Evolutionary conservation across 169 alveolate species (phyloP).

Genomic region (Plasmodium cynomolgi): DNA sequence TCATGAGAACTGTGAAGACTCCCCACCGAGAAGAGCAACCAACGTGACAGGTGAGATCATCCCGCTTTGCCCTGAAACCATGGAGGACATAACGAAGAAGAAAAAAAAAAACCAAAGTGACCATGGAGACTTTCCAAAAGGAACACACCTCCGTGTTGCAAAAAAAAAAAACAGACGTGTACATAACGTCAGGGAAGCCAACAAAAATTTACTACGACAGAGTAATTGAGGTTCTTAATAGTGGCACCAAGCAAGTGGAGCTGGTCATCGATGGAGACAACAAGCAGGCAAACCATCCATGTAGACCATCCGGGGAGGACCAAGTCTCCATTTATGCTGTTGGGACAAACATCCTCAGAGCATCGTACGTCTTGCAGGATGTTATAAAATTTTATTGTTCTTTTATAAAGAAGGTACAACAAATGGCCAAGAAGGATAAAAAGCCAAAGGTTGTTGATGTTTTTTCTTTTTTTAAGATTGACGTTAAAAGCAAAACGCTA

Average conservation of each 20-base stretch:
- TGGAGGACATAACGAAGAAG: not conserved
- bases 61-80: not conserved
- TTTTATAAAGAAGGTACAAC: constrained; percentile 11
- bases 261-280: constrained; percentile 37
- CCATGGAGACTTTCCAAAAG: constrained; percentile 39
- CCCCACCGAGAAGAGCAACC: not conserved
- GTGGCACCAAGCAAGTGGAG: constrained; percentile 1
- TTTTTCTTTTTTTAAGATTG: not conserved
- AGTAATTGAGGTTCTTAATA: constrained; percentile 20
- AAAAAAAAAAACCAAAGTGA: constrained; percentile 5
- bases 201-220: constrained; percentile 14
- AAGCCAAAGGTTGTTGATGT: not conserved
- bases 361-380: constrained; percentile 44
- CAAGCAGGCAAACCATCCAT: not conserved
- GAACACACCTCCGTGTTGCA: constrained; percentile 10
- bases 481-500: constrained; percentile 9
- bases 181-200: constrained; percentile 27
- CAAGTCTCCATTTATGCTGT: constrained; percentile 31
- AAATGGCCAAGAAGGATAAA: not conserved
- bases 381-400: constrained; percentile 9
- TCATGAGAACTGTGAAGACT: not conserved
- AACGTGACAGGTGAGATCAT: not conserved
- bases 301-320: not conserved
- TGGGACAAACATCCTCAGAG: constrained; percentile 28
- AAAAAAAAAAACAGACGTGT: constrained; percentile 31